Base-by-base conservation (phyloP, 495 filamentous ascomycete species). In the Penicillium ochrochloron region DNA sequence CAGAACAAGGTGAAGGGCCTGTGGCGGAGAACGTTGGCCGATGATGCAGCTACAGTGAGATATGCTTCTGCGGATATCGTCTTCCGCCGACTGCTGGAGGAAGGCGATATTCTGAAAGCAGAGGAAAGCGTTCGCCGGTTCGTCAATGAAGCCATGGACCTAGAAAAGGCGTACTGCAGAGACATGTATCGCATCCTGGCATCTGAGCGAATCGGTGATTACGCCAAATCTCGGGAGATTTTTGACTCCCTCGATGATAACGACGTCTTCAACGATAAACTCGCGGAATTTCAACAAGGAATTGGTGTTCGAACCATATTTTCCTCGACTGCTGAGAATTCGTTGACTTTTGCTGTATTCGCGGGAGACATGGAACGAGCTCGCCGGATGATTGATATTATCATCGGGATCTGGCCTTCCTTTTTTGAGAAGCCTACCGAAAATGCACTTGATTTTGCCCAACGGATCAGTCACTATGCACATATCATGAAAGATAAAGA, bases 151-250 rank as follows among this genome's bases (percentile, higher is more conserved):
- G 25, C 56, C n/a, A 19, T 51, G 27, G 17, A 51, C 10, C 35
- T 56, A 2, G 65, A 65, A 29, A 58, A 39, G 34, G 19, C 50
- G 23, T 71, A 65, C 42, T 52, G 44, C 12, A 61, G 59, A 61
- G 61, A 69, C n/a, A 29, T 73, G 14, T 71, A 64, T 35, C 66
- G 63, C 3, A 63, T 71, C 17, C 46, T 73, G 23, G 71, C 69
- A 12, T 71, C 62, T 54, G 52, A 61, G 35, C 42, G 60, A 2
- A 66, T 73, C 19, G 71, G 71, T 19, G 66, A 73, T 59, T 6
- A 7, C 10, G 17, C 3, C 3, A 70, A 66, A 56, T 62, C 64
- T 8, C 55, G 62, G 0, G 59, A 66, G 17, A 66, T 70, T 2
- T 25, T 73, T 23, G 66, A 72, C 44, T 64, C 66, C 0, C 65